Evolutionary conservation across 371 early-diverging fungal species (phyloP).

Genomic region (Zychaea mexicana): DNA sequence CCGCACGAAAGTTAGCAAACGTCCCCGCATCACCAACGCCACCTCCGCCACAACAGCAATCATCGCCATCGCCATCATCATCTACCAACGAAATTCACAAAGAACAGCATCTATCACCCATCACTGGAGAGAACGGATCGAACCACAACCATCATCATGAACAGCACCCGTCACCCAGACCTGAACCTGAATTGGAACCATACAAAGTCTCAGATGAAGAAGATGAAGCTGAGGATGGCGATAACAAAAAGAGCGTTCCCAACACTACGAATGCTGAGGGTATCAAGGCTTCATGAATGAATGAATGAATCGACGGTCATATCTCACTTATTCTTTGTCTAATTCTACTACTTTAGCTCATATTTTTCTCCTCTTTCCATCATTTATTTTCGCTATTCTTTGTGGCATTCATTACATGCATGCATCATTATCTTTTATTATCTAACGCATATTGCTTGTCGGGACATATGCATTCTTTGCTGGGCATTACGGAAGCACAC

Average conservation of each 20-base stretch:
- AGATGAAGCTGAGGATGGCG: not conserved
- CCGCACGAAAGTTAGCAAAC: conserved; percentile 17
- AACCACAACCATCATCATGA: not conserved
- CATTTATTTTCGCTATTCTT: no score
- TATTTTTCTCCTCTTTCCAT: no score
- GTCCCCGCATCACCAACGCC: not conserved
- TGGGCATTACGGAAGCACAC: no score
- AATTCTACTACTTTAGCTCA: no score
- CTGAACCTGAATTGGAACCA: not conserved
- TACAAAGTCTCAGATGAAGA: not conserved
- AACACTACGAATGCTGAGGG: not conserved
- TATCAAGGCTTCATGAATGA: not conserved
- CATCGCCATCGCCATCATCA: not conserved
- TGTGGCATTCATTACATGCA: no score
- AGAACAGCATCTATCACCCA: not conserved
- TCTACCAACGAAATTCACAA: not conserved
- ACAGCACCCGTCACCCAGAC: not conserved
- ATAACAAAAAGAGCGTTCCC: not conserved
- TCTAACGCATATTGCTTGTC: no score
- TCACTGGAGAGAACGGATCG: not conserved
- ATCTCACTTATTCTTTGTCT: no score
- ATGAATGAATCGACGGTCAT: not conserved
- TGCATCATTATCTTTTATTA: no score
- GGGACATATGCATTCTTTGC: no score
- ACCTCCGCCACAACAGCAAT: not conserved